Evolutionary conservation across 1,284 basidiomycete species (phyloP), one percentile per base, ranked within the genome.

Genomic region (Jaminaea rosea): DNA sequence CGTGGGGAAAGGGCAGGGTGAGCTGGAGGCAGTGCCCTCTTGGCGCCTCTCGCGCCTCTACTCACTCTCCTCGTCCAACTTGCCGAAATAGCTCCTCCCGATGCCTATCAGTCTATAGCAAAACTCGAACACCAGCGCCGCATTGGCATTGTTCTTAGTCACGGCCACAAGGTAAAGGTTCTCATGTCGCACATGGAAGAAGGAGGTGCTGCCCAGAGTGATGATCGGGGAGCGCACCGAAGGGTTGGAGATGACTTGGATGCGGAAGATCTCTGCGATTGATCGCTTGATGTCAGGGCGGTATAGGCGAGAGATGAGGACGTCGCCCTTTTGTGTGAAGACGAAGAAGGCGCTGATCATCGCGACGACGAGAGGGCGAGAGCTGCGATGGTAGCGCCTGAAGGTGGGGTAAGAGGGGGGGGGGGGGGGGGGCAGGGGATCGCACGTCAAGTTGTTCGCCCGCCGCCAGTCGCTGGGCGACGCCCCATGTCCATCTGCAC

Each of bases 61-160:
- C n/a, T n/a, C n/a, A 23, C 56, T 55, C 75, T 97, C 94, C 74
- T 98, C 94, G 73, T 97, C 92, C 17, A 99, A 83, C 76, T 96
- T 96, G 49, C 91, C 90, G 77, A 99, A 96, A 78, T 98, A 97
- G 15, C 87, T 84, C 69, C 88, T 86, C 52, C 85, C 86, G 64
- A 98, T 92, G 58, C 84, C 83, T 74, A 93, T 91, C 77, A 98
- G 90, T 28, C 89, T 84, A 77, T 97, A 97, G 76, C 88, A 85
- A 75, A 92, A 96, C 75, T 98, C 94, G 77, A 97, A 99, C 6
- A 98, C 87, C 17, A 99, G 83, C 0, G 93, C 94, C 1, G 93
- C 93, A 63, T 96, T 96, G 36, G 90, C 92, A 68, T 99, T 98
- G 72, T 84, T 92, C 90, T 92, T 96, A 34, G 91, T 94, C 9